Base-by-base conservation (phyloP, 345 rosid species). In the Populus davidiana region DNA sequence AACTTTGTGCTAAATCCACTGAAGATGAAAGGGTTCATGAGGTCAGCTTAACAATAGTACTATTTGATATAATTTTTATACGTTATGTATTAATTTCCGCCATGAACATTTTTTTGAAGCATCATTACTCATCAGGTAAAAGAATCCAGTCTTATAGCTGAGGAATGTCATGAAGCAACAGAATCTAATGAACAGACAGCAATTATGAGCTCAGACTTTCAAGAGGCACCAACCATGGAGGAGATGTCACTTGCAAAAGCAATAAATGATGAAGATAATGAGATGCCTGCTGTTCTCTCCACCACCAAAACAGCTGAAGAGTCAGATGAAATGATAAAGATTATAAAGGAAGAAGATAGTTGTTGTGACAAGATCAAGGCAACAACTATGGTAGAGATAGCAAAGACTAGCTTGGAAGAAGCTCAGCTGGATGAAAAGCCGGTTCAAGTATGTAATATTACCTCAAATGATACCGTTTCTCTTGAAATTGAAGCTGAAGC, bases 51-150 rank as follows among this genome's bases (percentile, higher is more conserved):
- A 61, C 27, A 79, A 14, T 13, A 56, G 8, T 27, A 67, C 10
- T 23, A 16, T 39, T 59, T 70, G 9, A 47, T 25, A 21, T 47
- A 50, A 8, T 70, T 35, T 44, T 44, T 44, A 2, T 33, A n/a
- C 33, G 39, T 71, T 62, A 38, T 35, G 5, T 20, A 39, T 81
- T 77, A 64, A 44, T 61, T 62, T 75, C 36, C 49, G 5, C 27
- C 31, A 35, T 78, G 20, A 73, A 79, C 63, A 65, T 6, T 71
- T 33, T 38, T 38, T 76, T 38, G 69, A 70, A 47, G 11, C 10
- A 62, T 68, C 47, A 18, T 72, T 50, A 69, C 4, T 81, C 68
- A 79, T 47, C 85, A 90, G 88, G 85, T 72, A 71, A 74, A 79
- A 73, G 74, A 80, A 68, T 64, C 65, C 67, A 33, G 31, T 21